Base-by-base conservation (phyloP, 352 stramenopile genomes). In the Pythium dissimile region DNA sequence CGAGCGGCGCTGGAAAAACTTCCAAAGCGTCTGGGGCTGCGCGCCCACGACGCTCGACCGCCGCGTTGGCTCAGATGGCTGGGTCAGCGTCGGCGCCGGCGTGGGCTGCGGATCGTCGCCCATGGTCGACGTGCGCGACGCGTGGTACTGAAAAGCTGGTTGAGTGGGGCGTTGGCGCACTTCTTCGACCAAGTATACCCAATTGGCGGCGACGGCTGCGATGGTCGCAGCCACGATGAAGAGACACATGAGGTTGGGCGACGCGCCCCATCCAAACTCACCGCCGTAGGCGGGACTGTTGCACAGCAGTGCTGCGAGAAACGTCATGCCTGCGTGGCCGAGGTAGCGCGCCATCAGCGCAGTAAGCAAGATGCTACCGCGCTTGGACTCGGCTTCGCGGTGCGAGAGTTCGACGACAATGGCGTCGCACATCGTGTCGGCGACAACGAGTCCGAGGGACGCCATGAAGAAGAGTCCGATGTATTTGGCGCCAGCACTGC, bases 221-320 rank as follows among this genome's bases (percentile, higher is more conserved):
- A 56, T 6, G 2, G 45, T 44, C 1, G 62, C 69, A 0, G 69
- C 32, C 11, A 77, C 42, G 10, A 78, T 65, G 28, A 87, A 68
- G 9, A 75, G 52, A 24, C 79, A 62, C 56, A 88, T 73, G 8
- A 58, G 49, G 28, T 83, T 86, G 13, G 83, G 46, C 0, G 75
- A 72, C 35, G 65, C 59, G 7, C 63, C 65, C 73, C 73, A 88
- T 3, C 9, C 70, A 24, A 88, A 89, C 10, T 53, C 62, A 0
- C 80, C 80, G 30, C 75, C 80, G 41, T 83, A 88, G 1, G 58
- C 64, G 26, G 64, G 47, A 46, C 70, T 78, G 35, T 82, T 86
- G 68, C 76, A 86, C 18, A 87, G 67, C 32, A 89, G 54, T 2
- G 71, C 59, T 2, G 74, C 57, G 8, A 88, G 48, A 32, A 85